phyloP scores from a whole-genome alignment of 495 filamentous ascomycete species.

The Annulohypoxylon bovei region DNA sequence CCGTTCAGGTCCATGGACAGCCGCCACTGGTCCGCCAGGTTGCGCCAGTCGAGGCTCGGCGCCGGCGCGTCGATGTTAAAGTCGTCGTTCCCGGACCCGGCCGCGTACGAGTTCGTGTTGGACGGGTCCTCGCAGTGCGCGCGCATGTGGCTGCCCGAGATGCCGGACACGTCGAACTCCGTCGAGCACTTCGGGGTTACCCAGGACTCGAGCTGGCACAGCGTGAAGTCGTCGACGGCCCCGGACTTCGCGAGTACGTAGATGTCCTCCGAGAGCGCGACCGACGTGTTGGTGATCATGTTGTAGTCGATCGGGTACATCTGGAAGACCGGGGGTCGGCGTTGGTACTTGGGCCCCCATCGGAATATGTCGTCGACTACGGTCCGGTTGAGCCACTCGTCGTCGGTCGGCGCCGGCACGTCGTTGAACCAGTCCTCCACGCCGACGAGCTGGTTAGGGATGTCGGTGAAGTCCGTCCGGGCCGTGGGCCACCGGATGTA shows the following conservation, averaged over 20 bases:
- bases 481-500: slow-evolving; percentile 65
- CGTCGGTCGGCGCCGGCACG: slow-evolving; percentile 37
- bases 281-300: slow-evolving; percentile 67
- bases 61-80: slow-evolving; percentile 37
- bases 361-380: slow-evolving; percentile 74
- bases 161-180: slow-evolving; percentile 65
- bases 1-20: slow-evolving; percentile 65
- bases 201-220: slow-evolving; percentile 71
- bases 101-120: slow-evolving; percentile 63
- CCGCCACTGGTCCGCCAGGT: slow-evolving; percentile 67
- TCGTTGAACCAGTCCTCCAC: slow-evolving; percentile 46
- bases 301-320: slow-evolving; percentile 68
- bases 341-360: slow-evolving; percentile 62
- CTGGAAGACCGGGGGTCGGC: slow-evolving; percentile 71
- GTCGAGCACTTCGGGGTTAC: slow-evolving; percentile 70
- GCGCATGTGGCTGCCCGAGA: slow-evolving; percentile 62
- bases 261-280: slow-evolving; percentile 57
- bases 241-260: slow-evolving; percentile 71
- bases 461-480: slow-evolving; percentile 42
- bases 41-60: slow-evolving; percentile 64
- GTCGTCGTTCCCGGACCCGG: slow-evolving; percentile 48
- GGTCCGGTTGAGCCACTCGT: slow-evolving; percentile 64
- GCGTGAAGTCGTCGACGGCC: slow-evolving; percentile 57
- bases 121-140: slow-evolving; percentile 66
- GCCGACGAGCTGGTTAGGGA: slow-evolving; percentile 36